Evolutionary conservation across 345 rosid genomes (phyloP).

Genomic region (Triadica sebifera): DNA sequence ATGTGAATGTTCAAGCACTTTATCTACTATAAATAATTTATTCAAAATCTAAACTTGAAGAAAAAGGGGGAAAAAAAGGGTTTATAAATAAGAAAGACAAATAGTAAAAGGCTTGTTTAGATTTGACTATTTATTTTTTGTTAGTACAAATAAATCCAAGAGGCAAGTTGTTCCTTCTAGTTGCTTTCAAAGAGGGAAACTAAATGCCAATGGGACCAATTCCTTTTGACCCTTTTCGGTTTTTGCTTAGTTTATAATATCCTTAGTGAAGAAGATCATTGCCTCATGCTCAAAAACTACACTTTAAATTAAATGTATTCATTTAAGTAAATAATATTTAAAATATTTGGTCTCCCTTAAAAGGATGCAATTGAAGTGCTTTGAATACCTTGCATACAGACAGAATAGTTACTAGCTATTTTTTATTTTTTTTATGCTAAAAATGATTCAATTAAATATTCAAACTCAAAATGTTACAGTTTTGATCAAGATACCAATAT

Average conservation of each 20-base stretch:
- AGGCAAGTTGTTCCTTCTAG: background rate
- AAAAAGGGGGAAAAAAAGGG: no score
- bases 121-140: background rate
- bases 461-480: no score
- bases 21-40: no score
- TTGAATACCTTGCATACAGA: background rate
- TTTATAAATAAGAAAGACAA: no score
- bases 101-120: background rate
- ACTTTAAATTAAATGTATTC: background rate
- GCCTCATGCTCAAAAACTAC: background rate
- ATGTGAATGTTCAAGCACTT: no score
- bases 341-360: background rate
- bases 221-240: background rate
- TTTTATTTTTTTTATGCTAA: no score
- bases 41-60: no score
- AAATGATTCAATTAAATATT: no score
- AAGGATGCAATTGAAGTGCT: background rate
- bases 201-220: background rate
- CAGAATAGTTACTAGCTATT: no score
- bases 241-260: background rate
- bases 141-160: background rate
- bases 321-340: no score
- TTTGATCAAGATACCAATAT: no score
- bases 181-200: background rate
- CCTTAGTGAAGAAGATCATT: background rate